These are phyloP conservation scores for Hypericum perforatum DNA, from an alignment of 345 rosid genomes.

Conservation along the genomic window DNA sequence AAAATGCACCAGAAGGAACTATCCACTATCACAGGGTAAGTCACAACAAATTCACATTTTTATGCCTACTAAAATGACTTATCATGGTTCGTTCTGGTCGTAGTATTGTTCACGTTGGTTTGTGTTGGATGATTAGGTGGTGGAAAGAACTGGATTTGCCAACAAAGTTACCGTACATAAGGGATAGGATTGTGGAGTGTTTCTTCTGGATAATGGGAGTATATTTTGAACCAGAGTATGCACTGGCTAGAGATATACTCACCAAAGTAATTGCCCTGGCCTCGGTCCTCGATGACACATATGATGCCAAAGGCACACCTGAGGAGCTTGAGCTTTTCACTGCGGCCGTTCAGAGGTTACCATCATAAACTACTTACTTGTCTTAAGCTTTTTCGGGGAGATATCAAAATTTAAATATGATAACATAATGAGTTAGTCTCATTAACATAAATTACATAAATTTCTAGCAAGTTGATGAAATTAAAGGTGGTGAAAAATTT, in stretches of 20 bases:
- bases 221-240: background rate
- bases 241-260: constrained; percentile 7
- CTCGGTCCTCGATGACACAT: constrained; percentile 14
- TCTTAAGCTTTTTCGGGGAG: no score
- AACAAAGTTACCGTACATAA: constrained; percentile 3
- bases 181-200: constrained; percentile 18
- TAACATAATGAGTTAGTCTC: no score
- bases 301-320: constrained; percentile 17
- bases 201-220: background rate
- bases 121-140: background rate
- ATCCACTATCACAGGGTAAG: background rate
- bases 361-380: no score
- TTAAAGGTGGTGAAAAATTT: no score
- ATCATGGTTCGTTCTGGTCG: no score
- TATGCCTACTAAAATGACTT: no score
- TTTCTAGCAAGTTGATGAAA: no score
- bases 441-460: no score
- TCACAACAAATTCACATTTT: background rate
- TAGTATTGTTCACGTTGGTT: no score
- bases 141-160: background rate
- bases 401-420: no score
- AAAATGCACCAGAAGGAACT: background rate
- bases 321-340: constrained; percentile 27
- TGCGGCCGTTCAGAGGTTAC: constrained; percentile 18
- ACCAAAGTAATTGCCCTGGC: constrained; percentile 17